These are phyloP conservation scores for Primulina tabacum DNA, from an alignment of 257 asterid genomes.

Conservation along the genomic window DNA sequence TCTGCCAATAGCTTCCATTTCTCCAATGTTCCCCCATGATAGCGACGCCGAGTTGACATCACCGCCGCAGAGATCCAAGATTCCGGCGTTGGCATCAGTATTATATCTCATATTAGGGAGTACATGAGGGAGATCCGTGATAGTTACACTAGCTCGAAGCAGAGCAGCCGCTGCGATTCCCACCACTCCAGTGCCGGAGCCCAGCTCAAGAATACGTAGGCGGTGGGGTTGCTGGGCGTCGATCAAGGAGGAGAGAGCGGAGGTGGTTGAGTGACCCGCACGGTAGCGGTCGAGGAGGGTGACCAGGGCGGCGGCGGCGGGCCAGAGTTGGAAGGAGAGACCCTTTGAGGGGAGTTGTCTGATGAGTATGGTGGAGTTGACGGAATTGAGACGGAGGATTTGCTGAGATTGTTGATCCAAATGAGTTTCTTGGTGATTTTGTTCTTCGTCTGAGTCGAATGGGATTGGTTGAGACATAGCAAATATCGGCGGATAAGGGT, in stretches of 20 bases:
- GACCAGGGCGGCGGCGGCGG: slow-evolving; percentile 75
- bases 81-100: slow-evolving; percentile 51
- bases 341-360: slow-evolving; percentile 76
- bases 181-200: slow-evolving; percentile 87
- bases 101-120: slow-evolving; percentile 64
- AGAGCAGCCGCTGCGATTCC: slow-evolving; percentile 87
- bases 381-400: slow-evolving; percentile 42
- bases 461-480: slow-evolving; percentile 23
- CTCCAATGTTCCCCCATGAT: slow-evolving; percentile 59
- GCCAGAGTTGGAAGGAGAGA: slow-evolving; percentile 94
- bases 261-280: slow-evolving; percentile 10
- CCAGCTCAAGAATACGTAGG: slow-evolving; percentile 76
- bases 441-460: slow-evolving; percentile 15
- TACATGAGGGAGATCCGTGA: slow-evolving; percentile 85
- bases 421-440: slow-evolving; percentile 15
- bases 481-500: slow-evolving; percentile 21
- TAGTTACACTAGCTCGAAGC: slow-evolving; percentile 65
- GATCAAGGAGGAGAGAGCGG: slow-evolving; percentile 33
- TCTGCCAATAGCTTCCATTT: slow-evolving; percentile 60
- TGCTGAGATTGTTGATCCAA: slow-evolving; percentile 18
- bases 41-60: slow-evolving; percentile 47
- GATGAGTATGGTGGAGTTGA: slow-evolving; percentile 46
- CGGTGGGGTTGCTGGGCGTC: slow-evolving; percentile 20
- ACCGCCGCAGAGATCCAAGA: slow-evolving; percentile 43
- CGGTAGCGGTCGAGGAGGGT: slow-evolving; percentile 54